These are phyloP conservation scores for Spiromastix sp. DNA, from an alignment of 2,329 filamentous ascomycete genomes.

Conservation along the genomic window DNA sequence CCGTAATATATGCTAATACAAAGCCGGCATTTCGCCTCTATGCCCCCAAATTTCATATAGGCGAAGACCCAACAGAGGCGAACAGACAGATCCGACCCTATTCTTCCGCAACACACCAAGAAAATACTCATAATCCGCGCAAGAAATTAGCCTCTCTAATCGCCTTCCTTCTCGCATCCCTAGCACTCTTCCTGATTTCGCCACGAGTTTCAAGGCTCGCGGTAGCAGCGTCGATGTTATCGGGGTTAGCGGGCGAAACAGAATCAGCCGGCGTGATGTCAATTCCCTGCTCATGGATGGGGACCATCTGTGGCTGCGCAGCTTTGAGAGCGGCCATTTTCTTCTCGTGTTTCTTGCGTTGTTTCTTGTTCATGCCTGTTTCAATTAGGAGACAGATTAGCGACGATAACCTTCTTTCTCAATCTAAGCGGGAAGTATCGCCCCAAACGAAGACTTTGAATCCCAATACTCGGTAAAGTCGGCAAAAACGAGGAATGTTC, in stretches of 20 bases:
- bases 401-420: background rate
- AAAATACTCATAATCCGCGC: conserved; percentile 34
- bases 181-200: conserved; percentile 35
- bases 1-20: too few species aligned
- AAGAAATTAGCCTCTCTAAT: conserved; percentile 40
- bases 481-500: background rate
- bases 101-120: too few species aligned
- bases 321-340: conserved; percentile 34
- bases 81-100: too few species aligned
- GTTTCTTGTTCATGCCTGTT: conserved; percentile 37
- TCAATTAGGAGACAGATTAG: conserved; percentile 10
- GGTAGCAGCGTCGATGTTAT: conserved; percentile 23
- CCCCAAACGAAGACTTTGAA: conserved; percentile 2
- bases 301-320: conserved; percentile 30
- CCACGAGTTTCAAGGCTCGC: conserved; percentile 27
- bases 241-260: conserved; percentile 11
- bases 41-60: too few species aligned
- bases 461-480: conserved; percentile 14
- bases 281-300: conserved; percentile 34
- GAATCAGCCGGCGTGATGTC: conserved; percentile 32
- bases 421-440: background rate
- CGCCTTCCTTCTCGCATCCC: conserved; percentile 34
- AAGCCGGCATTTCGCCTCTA: too few species aligned
- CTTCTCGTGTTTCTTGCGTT: conserved; percentile 36
- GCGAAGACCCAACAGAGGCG: too few species aligned